Evolutionary conservation across 2,329 filamentous ascomycete species (phyloP), one percentile per base, ranked within the genome.

Genomic region (Endothia cerciana): DNA sequence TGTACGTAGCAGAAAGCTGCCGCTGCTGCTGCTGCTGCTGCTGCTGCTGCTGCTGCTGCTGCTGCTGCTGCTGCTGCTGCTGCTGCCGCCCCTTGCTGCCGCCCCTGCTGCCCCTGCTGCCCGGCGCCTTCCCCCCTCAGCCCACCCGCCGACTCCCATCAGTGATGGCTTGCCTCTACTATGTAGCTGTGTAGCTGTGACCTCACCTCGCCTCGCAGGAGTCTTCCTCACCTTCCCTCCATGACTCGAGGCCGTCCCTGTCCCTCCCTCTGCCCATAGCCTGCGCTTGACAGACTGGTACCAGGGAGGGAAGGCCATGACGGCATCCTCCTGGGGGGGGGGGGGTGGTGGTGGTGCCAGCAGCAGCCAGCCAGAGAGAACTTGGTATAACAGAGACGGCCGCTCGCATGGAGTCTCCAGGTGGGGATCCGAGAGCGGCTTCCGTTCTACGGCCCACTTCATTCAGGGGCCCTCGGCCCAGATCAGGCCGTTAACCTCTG

Each of bases 121-220:
- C 40, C 25, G 28, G 55, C 61, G 61, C 47, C 33, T 57, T 53
- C 40, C 65, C 65, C 61, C 60, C 60, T 66, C 65, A 64, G 56
- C 61, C 53, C 61, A 55, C 47, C 40, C 56, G 33, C 65, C 65
- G 65, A 64, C 65, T 66, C 61, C 62, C 65, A 57, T 22, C 22
- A 22, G 28, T 28, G 25, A 51, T 51, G 47, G 25, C 45, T n/a
- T 25, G n/a, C n/a, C n/a, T n/a, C n/a, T n/a, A n/a, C n/a, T 22
- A 5, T 51, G 15, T 38, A 22, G 30, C 36, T 25, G 40, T 22
- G 13, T n/a, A n/a, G 5, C 28, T 30, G 33, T 36, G 33, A 36
- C 10, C 33, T 36, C n/a, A n/a, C n/a, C 15, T 49, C 45, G 13
- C 25, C 45, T 4, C 15, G 45, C 15, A 49, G 45, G 40, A 15